Evolutionary conservation across 2,329 filamentous ascomycete genomes (phyloP).

Genomic region (Zasmidium citrigriseum): DNA sequence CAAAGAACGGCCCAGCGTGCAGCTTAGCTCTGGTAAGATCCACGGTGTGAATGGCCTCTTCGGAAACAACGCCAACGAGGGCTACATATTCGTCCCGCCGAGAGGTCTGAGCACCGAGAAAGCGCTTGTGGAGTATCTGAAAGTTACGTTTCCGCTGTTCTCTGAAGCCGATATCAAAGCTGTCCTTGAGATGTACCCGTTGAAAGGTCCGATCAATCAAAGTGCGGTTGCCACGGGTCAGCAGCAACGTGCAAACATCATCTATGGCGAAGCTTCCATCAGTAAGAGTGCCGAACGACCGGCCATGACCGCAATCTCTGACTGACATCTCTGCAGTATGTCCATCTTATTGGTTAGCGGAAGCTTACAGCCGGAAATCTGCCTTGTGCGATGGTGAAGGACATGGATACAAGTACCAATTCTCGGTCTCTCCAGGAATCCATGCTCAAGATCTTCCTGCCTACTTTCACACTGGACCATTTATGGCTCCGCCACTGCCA

Average conservation of each 20-base stretch:
- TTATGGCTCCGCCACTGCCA: conserved; percentile 12
- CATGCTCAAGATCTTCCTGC: conserved; percentile 43
- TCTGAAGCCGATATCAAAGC: conserved; percentile 37
- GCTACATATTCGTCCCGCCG: conserved; percentile 45
- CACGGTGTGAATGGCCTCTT: conserved; percentile 42
- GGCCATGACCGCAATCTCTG: too few species aligned
- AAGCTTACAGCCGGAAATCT: conserved; percentile 44
- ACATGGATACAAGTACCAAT: conserved; percentile 56
- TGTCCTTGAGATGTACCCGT: not conserved
- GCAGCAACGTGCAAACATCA: conserved; percentile 44
- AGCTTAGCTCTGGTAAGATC: conserved; percentile 36
- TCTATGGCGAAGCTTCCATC: conserved; percentile 55
- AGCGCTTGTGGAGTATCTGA: conserved; percentile 44
- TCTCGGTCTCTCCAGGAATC: conserved; percentile 43
- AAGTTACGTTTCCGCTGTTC: conserved; percentile 43
- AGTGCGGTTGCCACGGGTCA: conserved; percentile 42
- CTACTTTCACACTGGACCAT: conserved; percentile 36
- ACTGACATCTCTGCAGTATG: conserved; percentile 41
- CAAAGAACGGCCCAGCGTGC: conserved; percentile 38
- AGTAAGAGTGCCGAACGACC: too few species aligned
- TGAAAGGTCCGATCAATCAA: conserved; percentile 46
- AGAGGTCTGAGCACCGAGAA: conserved; percentile 46
- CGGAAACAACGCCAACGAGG: conserved; percentile 55
- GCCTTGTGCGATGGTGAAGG: too few species aligned
- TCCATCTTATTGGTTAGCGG: conserved; percentile 57